Conservation (phyloP, 495 filamentous ascomycete species). For the Xylaria bambusicola region DNA sequence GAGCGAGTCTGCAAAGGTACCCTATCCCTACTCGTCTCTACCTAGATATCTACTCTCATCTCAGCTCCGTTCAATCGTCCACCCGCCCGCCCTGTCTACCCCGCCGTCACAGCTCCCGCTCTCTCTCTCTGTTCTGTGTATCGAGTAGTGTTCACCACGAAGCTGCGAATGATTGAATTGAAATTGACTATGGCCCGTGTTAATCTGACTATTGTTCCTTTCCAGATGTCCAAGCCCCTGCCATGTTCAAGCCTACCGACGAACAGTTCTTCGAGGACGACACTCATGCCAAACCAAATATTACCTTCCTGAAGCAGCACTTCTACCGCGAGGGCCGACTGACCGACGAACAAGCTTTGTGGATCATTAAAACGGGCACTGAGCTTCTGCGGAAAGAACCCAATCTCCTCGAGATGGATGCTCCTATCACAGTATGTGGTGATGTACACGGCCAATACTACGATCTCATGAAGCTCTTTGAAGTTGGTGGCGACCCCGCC, state of each 20-base stretch:
- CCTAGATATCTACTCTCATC: too few species aligned
- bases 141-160: too few species aligned
- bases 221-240: slow-evolving; percentile 93
- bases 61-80: too few species aligned
- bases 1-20: slow-evolving; percentile 98
- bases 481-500: slow-evolving; percentile 94
- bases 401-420: slow-evolving; percentile 98
- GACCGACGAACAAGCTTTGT: slow-evolving; percentile 95
- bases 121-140: too few species aligned
- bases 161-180: too few species aligned
- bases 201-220: slow-evolving; percentile 14
- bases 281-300: slow-evolving; percentile 84
- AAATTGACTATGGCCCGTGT: too few species aligned
- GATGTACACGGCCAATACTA: slow-evolving; percentile 99
- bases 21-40: too few species aligned
- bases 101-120: slow-evolving; percentile 12
- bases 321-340: slow-evolving; percentile 96
- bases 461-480: slow-evolving; percentile 99
- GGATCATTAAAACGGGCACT: slow-evolving; percentile 84
- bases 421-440: slow-evolving; percentile 98
- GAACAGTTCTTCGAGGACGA: slow-evolving; percentile 73
- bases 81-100: not conserved
- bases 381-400: slow-evolving; percentile 84
- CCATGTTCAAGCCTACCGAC: slow-evolving; percentile 84
- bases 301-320: slow-evolving; percentile 94